A percentile compares a stretch with the other conserved stretches of the same genome.
Conservation (phyloP, 2,329 filamentous ascomycete genomes). For the Passalora sequoiae region DNA sequence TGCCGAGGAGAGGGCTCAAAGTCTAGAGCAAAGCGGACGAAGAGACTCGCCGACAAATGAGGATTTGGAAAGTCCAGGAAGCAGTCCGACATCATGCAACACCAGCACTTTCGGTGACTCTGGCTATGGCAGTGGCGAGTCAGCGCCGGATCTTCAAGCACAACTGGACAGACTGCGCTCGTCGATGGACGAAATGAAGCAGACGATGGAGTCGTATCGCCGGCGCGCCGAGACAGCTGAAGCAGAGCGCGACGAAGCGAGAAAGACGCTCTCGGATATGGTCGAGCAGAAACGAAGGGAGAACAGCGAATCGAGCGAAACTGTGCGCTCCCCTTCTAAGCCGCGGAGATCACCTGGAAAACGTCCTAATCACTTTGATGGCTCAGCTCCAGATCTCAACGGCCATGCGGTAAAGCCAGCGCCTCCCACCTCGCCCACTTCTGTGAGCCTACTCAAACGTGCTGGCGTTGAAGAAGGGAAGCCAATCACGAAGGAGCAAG, state of each 20-base stretch:
- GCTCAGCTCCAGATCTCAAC: constrained; percentile 18
- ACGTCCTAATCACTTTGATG: constrained; percentile 17
- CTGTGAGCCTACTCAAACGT: constrained; percentile 26
- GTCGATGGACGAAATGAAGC: constrained; percentile 76
- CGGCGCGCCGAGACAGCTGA: constrained; percentile 73
- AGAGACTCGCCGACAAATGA: constrained; percentile 29
- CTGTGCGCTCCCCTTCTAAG: constrained; percentile 12
- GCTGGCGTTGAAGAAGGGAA: constrained; percentile 31
- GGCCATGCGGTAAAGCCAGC: constrained; percentile 23
- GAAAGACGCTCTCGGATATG: constrained; percentile 79
- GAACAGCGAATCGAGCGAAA: constrained; percentile 41
- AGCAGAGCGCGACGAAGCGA: constrained; percentile 64
- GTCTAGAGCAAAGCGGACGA: constrained; percentile 58
- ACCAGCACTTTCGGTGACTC: background rate
- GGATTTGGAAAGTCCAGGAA: constrained; percentile 14
- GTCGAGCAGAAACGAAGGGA: constrained; percentile 72
- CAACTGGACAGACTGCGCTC: constrained; percentile 70
- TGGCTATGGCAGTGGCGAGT: constrained; percentile 1
- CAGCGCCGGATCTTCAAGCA: constrained; percentile 53
- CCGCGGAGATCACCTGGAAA: constrained; percentile 13
- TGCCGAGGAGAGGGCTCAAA: constrained; percentile 75
- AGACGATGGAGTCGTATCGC: constrained; percentile 73
- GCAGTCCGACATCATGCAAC: constrained; percentile 12
- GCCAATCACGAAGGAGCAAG: constrained; percentile 33
- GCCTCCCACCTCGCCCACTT: constrained; percentile 23